Evolutionary conservation across 2,329 filamentous ascomycete species (phyloP).

Genomic region (Aspergillus phoenicis): DNA sequence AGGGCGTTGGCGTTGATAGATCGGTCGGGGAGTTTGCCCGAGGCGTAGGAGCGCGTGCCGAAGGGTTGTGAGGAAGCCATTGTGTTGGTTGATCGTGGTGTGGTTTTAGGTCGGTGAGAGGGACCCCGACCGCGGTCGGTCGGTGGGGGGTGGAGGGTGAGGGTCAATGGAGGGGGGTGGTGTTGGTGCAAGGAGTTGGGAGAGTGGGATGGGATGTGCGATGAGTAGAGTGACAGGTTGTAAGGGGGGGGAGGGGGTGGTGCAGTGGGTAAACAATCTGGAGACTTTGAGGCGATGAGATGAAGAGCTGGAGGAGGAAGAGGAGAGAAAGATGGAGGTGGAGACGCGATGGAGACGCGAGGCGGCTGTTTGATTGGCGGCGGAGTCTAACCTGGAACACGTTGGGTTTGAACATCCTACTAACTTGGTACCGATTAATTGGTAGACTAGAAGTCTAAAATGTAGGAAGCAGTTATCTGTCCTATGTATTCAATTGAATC

Average conservation of each 20-base stretch:
- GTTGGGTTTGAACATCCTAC: neutral
- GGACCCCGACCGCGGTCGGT: slow-evolving; percentile 1
- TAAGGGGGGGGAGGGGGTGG: neutral
- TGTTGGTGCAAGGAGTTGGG: neutral
- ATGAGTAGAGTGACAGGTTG: neutral
- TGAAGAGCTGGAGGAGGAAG: neutral
- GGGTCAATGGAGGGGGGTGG: neutral
- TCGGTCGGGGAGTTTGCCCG: slow-evolving; percentile 57
- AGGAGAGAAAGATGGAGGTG: neutral
- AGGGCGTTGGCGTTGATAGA: slow-evolving; percentile 45
- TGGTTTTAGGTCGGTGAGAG: neutral
- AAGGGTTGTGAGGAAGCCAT: slow-evolving; percentile 61
- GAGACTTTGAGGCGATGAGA: neutral
- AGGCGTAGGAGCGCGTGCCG: slow-evolving; percentile 56
- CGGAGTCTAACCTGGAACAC: neutral
- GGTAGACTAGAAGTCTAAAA: neutral
- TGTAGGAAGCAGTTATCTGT: neutral
- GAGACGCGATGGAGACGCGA: slow-evolving; percentile 23
- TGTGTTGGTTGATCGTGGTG: slow-evolving; percentile 20
- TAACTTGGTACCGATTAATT: too few relatives aligned
- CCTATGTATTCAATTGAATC: too few relatives aligned
- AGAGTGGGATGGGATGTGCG: neutral
- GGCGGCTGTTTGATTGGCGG: slow-evolving; percentile 25
- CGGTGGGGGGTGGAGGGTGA: neutral
- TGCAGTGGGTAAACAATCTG: neutral